A percentile compares a stretch with the other conserved stretches of the same genome.
Evolutionary conservation across 768 basidiomycete species (phyloP).

Genomic region (Hygrocybe coccinea): DNA sequence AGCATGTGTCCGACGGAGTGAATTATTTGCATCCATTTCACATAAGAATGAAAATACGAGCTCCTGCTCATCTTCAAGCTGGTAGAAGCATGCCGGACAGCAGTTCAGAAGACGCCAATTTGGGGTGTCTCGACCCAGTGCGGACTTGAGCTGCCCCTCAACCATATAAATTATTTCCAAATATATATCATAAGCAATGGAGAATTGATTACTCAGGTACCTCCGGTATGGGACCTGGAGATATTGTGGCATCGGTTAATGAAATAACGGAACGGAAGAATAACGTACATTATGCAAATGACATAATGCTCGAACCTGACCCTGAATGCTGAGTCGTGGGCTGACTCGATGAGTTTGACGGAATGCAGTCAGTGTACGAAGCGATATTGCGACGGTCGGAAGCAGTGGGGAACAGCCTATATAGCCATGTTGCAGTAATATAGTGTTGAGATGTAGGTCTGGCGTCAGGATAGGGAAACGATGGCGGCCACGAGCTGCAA

Average conservation of each 20-base stretch:
- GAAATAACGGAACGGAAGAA: neutral
- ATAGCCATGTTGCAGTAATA: conserved; percentile 18
- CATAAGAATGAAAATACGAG: neutral
- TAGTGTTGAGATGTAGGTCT: neutral
- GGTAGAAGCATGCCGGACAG: conserved; percentile 28
- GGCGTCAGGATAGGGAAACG: neutral
- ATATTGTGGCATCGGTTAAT: neutral
- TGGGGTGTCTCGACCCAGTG: conserved; percentile 19
- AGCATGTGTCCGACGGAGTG: conserved; percentile 1
- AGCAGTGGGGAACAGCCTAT: conserved; percentile 22
- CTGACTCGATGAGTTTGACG: conserved; percentile 16
- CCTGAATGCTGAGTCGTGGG: conserved; percentile 24
- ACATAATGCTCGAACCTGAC: conserved; percentile 26
- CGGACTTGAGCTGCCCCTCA: conserved; percentile 11
- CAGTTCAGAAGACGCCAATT: conserved; percentile 24
- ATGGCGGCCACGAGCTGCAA: no score
- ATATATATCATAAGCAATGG: conserved; percentile 25
- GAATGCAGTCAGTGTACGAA: conserved; percentile 21
- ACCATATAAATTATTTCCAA: conserved; percentile 11
- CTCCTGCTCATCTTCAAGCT: neutral
- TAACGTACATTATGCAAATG: conserved; percentile 21
- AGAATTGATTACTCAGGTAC: conserved; percentile 19
- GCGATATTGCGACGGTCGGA: conserved; percentile 17
- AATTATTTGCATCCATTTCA: neutral
- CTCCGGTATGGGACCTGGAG: conserved; percentile 11